A percentile compares a stretch with the other conserved stretches of the same genome.
Conservation (phyloP, 2,329 filamentous ascomycete species). For the Zymoseptoria tritici region DNA sequence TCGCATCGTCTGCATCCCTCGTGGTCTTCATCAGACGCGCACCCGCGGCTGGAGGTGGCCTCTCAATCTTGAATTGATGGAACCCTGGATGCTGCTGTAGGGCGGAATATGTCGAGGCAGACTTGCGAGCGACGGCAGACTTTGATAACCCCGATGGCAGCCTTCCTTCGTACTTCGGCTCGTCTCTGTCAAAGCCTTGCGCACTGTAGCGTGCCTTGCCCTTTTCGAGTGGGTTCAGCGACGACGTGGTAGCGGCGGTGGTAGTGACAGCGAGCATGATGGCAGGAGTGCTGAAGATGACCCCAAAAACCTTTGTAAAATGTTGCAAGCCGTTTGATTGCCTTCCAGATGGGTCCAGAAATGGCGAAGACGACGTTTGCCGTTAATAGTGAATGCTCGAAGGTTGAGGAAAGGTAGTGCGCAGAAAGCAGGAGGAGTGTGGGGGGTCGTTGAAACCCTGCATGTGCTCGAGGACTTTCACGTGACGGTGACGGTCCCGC, state of each 20-base stretch:
- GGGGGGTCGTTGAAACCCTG: conserved; percentile 9
- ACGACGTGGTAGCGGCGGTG: not conserved
- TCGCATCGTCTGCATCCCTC: not conserved
- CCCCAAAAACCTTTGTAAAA: not conserved
- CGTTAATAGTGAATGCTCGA: not conserved
- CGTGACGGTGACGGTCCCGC: conserved; percentile 3
- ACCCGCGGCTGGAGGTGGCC: not conserved
- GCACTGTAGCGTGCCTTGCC: not conserved
- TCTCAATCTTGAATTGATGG: not conserved
- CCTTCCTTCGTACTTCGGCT: not conserved
- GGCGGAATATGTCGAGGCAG: not conserved
- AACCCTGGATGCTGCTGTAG: not conserved
- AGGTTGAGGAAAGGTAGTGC: not conserved
- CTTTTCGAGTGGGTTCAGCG: not conserved
- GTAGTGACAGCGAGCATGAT: not conserved
- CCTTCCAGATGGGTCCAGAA: not conserved
- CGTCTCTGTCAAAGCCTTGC: not conserved
- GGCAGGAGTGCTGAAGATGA: not conserved
- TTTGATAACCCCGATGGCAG: not conserved
- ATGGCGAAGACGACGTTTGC: not conserved
- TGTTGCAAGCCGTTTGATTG: not conserved
- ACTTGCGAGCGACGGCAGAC: not conserved
- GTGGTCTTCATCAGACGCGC: not conserved
- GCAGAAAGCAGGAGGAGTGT: conserved; percentile 4
- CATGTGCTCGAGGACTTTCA: conserved; percentile 4